phyloP scores from a whole-genome alignment of 306 rosid species.

The Quercus glauca region DNA sequence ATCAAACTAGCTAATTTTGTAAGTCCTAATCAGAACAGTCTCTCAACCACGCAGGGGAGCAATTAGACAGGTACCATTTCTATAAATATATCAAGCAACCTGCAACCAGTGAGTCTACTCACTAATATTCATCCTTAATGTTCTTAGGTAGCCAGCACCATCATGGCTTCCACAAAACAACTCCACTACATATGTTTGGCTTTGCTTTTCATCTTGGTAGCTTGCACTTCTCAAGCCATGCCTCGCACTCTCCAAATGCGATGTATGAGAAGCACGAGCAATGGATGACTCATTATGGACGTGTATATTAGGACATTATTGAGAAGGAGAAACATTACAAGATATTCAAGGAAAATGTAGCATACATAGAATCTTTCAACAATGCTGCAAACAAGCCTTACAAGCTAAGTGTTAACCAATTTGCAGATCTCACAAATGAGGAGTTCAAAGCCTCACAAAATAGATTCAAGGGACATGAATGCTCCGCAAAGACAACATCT shows the following conservation, averaged over 20 bases:
- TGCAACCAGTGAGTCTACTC: neutral
- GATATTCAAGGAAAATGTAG: too few species aligned
- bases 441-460: too few species aligned
- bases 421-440: too few species aligned
- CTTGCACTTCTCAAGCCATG: constrained; percentile 25
- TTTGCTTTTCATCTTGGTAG: constrained; percentile 21
- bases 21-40: neutral
- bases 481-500: neutral
- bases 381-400: too few species aligned
- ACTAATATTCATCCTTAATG: neutral
- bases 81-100: neutral
- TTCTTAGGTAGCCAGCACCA: neutral
- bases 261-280: constrained; percentile 29
- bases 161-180: constrained; percentile 25
- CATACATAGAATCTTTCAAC: too few species aligned
- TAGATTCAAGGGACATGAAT: too few species aligned
- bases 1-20: neutral
- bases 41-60: too few species aligned
- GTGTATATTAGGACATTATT: too few species aligned
- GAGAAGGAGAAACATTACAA: too few species aligned
- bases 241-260: constrained; percentile 32
- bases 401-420: too few species aligned
- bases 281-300: too few species aligned
- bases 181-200: constrained; percentile 8
- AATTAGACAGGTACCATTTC: neutral